These are phyloP conservation scores for Byssochlamys sp. DNA, from an alignment of 2,329 filamentous ascomycete genomes.

Conservation along the genomic window DNA sequence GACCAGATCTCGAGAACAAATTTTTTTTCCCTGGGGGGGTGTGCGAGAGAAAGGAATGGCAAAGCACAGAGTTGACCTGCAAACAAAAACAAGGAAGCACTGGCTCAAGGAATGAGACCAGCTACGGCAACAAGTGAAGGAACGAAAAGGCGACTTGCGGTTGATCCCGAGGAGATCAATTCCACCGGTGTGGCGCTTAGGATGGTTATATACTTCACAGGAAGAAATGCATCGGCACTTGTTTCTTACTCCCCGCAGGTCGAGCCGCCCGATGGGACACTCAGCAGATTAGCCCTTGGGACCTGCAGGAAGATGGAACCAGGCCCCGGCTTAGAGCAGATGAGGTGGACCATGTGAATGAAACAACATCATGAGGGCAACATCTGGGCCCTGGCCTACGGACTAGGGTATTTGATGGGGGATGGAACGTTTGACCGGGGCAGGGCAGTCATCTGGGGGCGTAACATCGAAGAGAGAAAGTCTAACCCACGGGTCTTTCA, in stretches of 20 bases:
- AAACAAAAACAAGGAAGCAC: background rate
- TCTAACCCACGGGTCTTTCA: background rate
- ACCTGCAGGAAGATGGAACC: background rate
- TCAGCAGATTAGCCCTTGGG: background rate
- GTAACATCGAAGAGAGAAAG: background rate
- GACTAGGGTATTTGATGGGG: background rate
- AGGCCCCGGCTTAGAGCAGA: background rate
- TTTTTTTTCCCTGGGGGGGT: background rate
- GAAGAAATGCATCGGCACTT: background rate
- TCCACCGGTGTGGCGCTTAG: background rate
- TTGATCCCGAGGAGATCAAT: background rate
- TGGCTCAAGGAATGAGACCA: conserved; percentile 7
- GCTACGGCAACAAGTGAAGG: conserved; percentile 9
- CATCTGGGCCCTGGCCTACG: background rate
- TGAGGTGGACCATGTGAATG: background rate
- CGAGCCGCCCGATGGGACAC: background rate
- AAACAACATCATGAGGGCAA: background rate
- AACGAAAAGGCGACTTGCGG: background rate
- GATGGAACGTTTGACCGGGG: background rate
- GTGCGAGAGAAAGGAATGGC: background rate
- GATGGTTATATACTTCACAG: background rate
- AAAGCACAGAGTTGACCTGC: background rate
- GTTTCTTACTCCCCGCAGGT: background rate
- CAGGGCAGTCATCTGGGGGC: background rate
- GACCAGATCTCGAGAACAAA: background rate